Conservation (phyloP, 176 grass and related monocot genomes). For the Ananas comosus region DNA sequence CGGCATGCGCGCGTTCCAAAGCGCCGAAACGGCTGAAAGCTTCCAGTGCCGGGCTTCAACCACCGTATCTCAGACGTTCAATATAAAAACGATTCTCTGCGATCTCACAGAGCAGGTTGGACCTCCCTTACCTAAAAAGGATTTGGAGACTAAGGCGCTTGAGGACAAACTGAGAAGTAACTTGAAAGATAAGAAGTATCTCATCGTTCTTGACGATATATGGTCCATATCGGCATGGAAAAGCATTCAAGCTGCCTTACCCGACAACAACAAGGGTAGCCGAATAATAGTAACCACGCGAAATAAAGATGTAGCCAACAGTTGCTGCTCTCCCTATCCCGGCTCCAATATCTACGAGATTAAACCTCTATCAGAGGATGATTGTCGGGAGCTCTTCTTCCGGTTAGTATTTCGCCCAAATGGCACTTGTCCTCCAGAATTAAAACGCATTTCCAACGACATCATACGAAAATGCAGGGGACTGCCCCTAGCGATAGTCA, state of each 20-base stretch:
- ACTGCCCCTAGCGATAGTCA: slow-evolving; percentile 24
- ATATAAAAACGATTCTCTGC: slow-evolving; percentile 21
- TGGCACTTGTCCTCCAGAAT: not conserved
- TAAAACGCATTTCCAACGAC: not conserved
- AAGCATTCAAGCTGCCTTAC: slow-evolving; percentile 26
- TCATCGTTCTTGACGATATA: slow-evolving; percentile 34
- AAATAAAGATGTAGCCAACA: slow-evolving; percentile 23
- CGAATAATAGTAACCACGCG: slow-evolving; percentile 37
- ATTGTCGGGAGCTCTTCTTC: slow-evolving; percentile 14
- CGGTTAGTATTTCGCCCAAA: slow-evolving; percentile 8
- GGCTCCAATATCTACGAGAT: slow-evolving; percentile 36
- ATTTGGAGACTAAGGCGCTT: slow-evolving; percentile 11
- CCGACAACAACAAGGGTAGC: slow-evolving; percentile 33
- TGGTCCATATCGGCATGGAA: slow-evolving; percentile 28
- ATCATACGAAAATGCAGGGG: slow-evolving; percentile 35
- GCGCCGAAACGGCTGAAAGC: slow-evolving; percentile 12
- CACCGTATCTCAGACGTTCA: slow-evolving; percentile 28
- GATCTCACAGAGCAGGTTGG: slow-evolving; percentile 9
- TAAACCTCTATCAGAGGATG: not conserved
- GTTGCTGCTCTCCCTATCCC: slow-evolving; percentile 18
- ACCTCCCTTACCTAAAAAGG: no score
- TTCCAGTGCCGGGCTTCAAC: slow-evolving; percentile 27
- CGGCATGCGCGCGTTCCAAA: slow-evolving; percentile 27
- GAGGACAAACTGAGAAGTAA: slow-evolving; percentile 23
- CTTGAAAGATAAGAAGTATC: slow-evolving; percentile 33